These are phyloP conservation scores for Aspergillus felis DNA, from an alignment of 2,329 filamentous ascomycete species.

Conservation along the genomic window DNA sequence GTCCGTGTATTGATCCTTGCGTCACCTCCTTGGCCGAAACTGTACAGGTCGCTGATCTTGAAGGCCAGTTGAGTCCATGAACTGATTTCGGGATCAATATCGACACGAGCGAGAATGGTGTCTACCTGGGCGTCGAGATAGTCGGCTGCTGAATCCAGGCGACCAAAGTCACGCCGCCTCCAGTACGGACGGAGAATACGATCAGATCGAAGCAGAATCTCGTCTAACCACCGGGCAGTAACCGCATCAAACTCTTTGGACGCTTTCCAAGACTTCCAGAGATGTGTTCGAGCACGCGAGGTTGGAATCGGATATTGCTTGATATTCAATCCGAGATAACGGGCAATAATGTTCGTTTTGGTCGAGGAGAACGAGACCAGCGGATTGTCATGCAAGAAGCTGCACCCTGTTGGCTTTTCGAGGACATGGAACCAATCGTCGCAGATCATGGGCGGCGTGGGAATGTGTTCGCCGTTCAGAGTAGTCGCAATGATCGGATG, in stretches of 20 bases:
- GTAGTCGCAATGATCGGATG: slow-evolving; percentile 46
- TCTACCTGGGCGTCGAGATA: slow-evolving; percentile 47
- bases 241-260: slow-evolving; percentile 46
- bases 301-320: slow-evolving; percentile 43
- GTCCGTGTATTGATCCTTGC: slow-evolving; percentile 47
- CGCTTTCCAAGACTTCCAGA: slow-evolving; percentile 51
- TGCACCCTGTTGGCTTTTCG: slow-evolving; percentile 40
- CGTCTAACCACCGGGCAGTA: slow-evolving; percentile 49
- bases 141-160: slow-evolving; percentile 41
- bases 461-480: slow-evolving; percentile 48
- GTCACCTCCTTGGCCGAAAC: slow-evolving; percentile 52
- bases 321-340: slow-evolving; percentile 29
- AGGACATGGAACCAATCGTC: slow-evolving; percentile 44
- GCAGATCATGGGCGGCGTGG: slow-evolving; percentile 53
- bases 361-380: slow-evolving; percentile 43
- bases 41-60: slow-evolving; percentile 50
- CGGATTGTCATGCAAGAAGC: slow-evolving; percentile 50
- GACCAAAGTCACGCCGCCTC: slow-evolving; percentile 42
- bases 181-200: slow-evolving; percentile 45
- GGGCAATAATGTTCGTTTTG: slow-evolving; percentile 28
- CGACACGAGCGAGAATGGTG: slow-evolving; percentile 49
- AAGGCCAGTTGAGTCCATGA: slow-evolving; percentile 51
- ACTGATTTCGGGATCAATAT: slow-evolving; percentile 49
- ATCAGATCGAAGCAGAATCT: slow-evolving; percentile 46
- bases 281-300: slow-evolving; percentile 44